phyloP scores from a whole-genome alignment of 768 basidiomycete species.

The Chalciporus piperatus region DNA sequence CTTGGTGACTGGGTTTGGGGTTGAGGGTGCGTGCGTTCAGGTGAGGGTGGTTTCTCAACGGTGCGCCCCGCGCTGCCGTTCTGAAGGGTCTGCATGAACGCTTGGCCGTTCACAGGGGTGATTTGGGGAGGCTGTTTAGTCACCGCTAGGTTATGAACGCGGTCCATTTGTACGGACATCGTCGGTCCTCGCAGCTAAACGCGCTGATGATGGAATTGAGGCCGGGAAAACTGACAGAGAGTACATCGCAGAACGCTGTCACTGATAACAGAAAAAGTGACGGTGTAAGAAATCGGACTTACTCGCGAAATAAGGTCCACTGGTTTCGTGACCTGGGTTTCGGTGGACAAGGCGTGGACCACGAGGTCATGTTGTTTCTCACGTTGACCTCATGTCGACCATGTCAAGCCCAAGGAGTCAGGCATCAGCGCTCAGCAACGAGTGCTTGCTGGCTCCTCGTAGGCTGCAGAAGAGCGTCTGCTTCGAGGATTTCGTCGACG shows the following conservation, averaged over 20 bases:
- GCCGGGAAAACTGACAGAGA: background rate
- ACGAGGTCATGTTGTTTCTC: conserved; percentile 1
- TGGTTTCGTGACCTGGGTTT: background rate
- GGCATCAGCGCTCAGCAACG: no score
- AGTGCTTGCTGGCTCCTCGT: no score
- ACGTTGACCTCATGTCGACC: no score
- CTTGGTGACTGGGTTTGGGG: background rate
- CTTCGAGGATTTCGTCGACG: no score
- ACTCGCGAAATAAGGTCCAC: background rate
- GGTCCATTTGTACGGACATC: conserved; percentile 30
- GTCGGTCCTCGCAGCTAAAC: background rate
- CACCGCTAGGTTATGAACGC: conserved; percentile 20
- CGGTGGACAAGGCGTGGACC: conserved; percentile 6
- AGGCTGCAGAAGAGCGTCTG: no score
- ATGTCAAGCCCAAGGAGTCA: no score
- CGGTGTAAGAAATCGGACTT: background rate
- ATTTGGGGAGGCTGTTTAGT: conserved; percentile 11
- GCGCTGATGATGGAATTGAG: background rate
- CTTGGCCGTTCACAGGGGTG: conserved; percentile 1
- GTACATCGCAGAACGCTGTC: background rate
- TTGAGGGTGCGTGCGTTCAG: conserved; percentile 5
- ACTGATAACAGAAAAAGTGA: background rate
- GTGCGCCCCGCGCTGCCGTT: background rate
- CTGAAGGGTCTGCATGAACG: conserved; percentile 12
- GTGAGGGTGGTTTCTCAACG: conserved; percentile 11